Evolutionary conservation across 805 yeast species (phyloP).

Genomic region (Candida insectorum): DNA sequence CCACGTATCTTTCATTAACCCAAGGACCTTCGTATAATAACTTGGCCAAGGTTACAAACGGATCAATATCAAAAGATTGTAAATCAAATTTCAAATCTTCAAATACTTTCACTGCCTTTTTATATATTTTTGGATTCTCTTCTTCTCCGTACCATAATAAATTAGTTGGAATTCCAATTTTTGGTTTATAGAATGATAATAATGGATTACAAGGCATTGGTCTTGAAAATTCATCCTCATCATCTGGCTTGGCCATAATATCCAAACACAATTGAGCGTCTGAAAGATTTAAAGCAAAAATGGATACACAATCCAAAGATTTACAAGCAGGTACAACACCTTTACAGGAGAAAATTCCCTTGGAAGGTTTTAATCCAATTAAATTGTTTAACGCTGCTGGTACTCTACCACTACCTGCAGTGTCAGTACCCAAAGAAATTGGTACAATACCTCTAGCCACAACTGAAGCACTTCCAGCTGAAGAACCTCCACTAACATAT

Average conservation of each 20-base stretch:
- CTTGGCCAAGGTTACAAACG: constrained; percentile 75
- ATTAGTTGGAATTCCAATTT: constrained; percentile 71
- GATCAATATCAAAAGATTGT: constrained; percentile 65
- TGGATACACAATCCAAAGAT: constrained; percentile 88
- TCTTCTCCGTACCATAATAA: constrained; percentile 79
- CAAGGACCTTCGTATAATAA: constrained; percentile 97
- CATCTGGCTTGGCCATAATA: constrained; percentile 70
- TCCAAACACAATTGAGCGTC: constrained; percentile 82
- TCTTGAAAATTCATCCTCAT: constrained; percentile 77
- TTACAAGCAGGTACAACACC: constrained; percentile 99
- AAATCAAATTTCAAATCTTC: constrained; percentile 38
- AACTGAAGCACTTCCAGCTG: constrained; percentile 92
- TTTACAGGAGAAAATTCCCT: constrained; percentile 76
- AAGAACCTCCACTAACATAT: constrained; percentile 92
- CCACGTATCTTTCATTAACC: constrained; percentile 94
- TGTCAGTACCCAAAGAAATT: constrained; percentile 87
- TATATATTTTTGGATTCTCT: constrained; percentile 70
- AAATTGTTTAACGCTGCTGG: constrained; percentile 94
- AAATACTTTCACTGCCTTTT: constrained; percentile 51
- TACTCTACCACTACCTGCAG: constrained; percentile 97
- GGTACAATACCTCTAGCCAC: constrained; percentile 92
- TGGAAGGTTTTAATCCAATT: constrained; percentile 89
- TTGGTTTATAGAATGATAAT: constrained; percentile 55
- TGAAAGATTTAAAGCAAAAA: constrained; percentile 69
- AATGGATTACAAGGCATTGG: constrained; percentile 65